phyloP scores from a whole-genome alignment of 2,329 filamentous ascomycete species.

The Penicillium vulpinum region DNA sequence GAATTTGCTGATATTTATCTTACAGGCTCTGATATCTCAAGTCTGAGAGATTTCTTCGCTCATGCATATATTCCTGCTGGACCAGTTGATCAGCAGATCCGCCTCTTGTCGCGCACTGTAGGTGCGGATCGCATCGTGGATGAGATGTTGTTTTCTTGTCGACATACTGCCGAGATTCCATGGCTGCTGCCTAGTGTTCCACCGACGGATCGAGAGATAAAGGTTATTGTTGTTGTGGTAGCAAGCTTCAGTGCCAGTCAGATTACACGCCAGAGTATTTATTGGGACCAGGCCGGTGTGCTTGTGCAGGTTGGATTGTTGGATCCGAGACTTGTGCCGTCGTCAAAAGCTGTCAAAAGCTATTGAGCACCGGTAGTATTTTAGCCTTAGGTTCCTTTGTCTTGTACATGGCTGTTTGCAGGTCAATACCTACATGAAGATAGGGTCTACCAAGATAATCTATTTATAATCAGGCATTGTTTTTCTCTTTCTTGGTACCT shows the following conservation, averaged over 20 bases:
- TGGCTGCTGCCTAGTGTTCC: constrained; percentile 59
- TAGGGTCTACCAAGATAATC: neutral
- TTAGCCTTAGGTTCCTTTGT: neutral
- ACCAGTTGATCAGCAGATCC: constrained; percentile 49
- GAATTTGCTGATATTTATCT: neutral
- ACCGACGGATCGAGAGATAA: constrained; percentile 56
- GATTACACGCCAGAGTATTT: constrained; percentile 54
- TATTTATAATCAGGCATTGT: neutral
- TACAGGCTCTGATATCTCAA: constrained; percentile 23
- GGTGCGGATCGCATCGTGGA: constrained; percentile 59
- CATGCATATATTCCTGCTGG: constrained; percentile 55
- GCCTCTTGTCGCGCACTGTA: constrained; percentile 56
- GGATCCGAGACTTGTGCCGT: constrained; percentile 54
- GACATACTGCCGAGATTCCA: constrained; percentile 54
- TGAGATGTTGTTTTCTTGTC: constrained; percentile 57
- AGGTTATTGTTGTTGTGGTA: constrained; percentile 55
- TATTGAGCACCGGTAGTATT: neutral
- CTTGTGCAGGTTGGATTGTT: constrained; percentile 60
- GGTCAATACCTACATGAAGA: neutral
- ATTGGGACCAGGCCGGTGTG: constrained; percentile 65
- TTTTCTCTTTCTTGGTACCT: neutral
- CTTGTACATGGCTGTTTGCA: neutral
- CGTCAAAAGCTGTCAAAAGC: neutral
- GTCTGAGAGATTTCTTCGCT: constrained; percentile 51
- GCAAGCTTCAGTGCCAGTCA: constrained; percentile 40